Base-by-base conservation (phyloP, 2,329 filamentous ascomycete genomes). In the Trichoderma simmonsii region DNA sequence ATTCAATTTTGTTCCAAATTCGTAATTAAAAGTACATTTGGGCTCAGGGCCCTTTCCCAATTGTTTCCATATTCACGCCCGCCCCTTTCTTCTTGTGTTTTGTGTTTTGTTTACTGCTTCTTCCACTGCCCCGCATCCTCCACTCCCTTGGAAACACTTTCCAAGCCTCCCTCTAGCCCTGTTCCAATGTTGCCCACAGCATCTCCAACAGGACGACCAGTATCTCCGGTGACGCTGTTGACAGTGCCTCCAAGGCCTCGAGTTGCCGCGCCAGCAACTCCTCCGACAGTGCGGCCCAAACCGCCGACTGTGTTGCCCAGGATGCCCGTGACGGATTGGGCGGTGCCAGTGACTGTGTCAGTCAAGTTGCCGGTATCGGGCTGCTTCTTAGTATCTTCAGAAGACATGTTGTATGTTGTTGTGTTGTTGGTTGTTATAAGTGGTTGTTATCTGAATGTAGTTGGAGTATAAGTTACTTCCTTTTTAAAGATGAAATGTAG, bases 121-220 rank as follows among this genome's bases (percentile, higher is more conserved):
- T 86, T 87, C 87, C 87, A 89, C 77, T 89, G 80, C 3, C 88
- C 88, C 12, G 88, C 88, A 76, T 89, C 82, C 80, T 90, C 87
- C 7, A 87, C 84, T 0, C 88, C 87, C 79, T 86, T 84, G 15
- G 85, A 84, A 2, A 89, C 82, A 61, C 79, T 81, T 57, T 82
- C 81, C 48, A 83, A 79, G 2, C 86, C 89, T 59, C 83, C 81
- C 80, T 89, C 83, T 3, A 90, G 75, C 0, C 88, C 88, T 2
- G 83, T 85, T 6, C 87, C 87, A 8, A 88, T 76, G 74, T 84
- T 86, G 8, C 84, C 82, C 14, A 90, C 71, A 2, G 84, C 87
- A 75, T 90, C 86, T 8, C 88, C 88, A 1, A 90, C 76, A 1
- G 87, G 86, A 71, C 83, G 84, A 18, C 86, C 88, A 11, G 83